phyloP scores from a whole-genome alignment of 495 filamentous ascomycete species.

The Penicillium ucsense region DNA sequence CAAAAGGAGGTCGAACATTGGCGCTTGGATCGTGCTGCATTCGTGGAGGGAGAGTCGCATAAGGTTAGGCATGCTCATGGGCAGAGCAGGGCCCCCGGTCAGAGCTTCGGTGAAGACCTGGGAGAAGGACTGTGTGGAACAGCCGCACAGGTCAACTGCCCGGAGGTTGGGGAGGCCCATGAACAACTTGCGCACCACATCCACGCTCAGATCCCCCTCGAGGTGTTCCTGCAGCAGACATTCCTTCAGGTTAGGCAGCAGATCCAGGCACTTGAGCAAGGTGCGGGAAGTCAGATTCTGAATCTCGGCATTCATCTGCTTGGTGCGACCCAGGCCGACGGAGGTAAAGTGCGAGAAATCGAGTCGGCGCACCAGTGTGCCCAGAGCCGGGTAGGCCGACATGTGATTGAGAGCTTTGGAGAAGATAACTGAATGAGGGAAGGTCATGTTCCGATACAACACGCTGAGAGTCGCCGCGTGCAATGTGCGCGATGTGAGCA shows the following conservation, averaged over 20 bases:
- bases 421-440: conserved; percentile 81
- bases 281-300: conserved; percentile 74
- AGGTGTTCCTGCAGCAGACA: conserved; percentile 77
- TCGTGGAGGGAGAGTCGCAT: conserved; percentile 70
- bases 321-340: conserved; percentile 67
- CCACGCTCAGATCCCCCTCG: conserved; percentile 63
- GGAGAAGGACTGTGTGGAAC: conserved; percentile 61
- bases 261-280: conserved; percentile 62
- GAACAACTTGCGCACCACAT: conserved; percentile 63
- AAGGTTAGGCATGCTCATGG: conserved; percentile 45
- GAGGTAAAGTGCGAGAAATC: conserved; percentile 90
- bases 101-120: conserved; percentile 45
- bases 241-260: conserved; percentile 70
- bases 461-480: conserved; percentile 68
- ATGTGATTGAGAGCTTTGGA: conserved; percentile 73
- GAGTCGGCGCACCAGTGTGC: conserved; percentile 68
- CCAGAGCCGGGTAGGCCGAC: conserved; percentile 56
- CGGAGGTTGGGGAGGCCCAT: conserved; percentile 54
- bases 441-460: conserved; percentile 74
- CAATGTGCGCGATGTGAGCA: conserved; percentile 66
- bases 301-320: conserved; percentile 68
- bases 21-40: conserved; percentile 62
- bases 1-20: conserved; percentile 60
- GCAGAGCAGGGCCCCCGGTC: conserved; percentile 29
- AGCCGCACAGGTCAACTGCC: conserved; percentile 73